Evolutionary conservation across 768 basidiomycete species (phyloP).

Genomic region (Cubamyces lactineus): DNA sequence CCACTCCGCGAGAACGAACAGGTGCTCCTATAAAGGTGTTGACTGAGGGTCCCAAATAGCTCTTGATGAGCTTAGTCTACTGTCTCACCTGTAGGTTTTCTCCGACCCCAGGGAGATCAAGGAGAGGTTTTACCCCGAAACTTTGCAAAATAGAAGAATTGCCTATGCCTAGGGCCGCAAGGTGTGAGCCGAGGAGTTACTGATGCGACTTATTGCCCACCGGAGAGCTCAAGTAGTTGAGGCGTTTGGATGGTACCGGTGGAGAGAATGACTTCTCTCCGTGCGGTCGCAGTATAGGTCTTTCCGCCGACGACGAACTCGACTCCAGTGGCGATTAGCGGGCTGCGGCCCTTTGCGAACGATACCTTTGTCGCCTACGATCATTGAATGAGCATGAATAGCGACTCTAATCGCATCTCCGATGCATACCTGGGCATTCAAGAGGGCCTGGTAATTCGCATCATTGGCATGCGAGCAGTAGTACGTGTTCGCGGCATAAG

Average conservation of each 20-base stretch:
- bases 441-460: neutral
- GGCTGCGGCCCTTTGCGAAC: neutral
- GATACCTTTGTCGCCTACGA: neutral
- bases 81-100: conserved; percentile 4
- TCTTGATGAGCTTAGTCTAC: neutral
- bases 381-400: neutral
- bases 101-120: conserved; percentile 12
- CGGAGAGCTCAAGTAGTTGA: conserved; percentile 12
- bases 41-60: neutral
- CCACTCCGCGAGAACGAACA: neutral
- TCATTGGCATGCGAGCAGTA: neutral
- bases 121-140: neutral
- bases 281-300: neutral
- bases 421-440: neutral
- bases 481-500: neutral
- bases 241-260: conserved; percentile 8
- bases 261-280: conserved; percentile 3
- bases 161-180: neutral
- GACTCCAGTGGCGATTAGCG: neutral
- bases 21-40: neutral
- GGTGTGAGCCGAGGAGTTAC: neutral
- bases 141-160: neutral
- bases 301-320: neutral
- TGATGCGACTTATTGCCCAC: neutral
- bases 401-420: no score